These are phyloP conservation scores for Potentilla sterilis DNA, from an alignment of 306 rosid species.

Conservation along the genomic window DNA sequence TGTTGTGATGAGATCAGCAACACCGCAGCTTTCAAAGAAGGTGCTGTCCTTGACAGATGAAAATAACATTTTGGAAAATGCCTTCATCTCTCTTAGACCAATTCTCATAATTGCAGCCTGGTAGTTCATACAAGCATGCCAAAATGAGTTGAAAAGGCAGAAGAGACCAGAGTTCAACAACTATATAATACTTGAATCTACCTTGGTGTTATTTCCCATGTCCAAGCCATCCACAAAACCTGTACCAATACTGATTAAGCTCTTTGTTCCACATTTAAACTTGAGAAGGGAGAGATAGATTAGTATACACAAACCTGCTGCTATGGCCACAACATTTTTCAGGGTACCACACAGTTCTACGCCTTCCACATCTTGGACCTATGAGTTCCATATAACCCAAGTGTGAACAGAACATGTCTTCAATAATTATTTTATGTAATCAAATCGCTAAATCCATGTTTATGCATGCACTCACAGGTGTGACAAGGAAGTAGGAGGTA, in stretches of 20 bases:
- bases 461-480: conserved; percentile 59
- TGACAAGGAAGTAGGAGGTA: conserved; percentile 74
- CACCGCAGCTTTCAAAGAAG: conserved; percentile 92
- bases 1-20: conserved; percentile 93
- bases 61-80: conserved; percentile 71
- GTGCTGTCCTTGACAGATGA: conserved; percentile 84
- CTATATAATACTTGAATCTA: conserved; percentile 28
- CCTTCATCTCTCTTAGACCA: conserved; percentile 83
- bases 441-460: neutral
- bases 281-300: conserved; percentile 11
- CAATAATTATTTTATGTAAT: neutral
- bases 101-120: conserved; percentile 97
- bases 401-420: conserved; percentile 16
- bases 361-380: conserved; percentile 92
- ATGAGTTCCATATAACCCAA: conserved; percentile 23
- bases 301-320: conserved; percentile 60
- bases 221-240: conserved; percentile 97
- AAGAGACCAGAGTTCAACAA: neutral
- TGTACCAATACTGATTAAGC: conserved; percentile 36
- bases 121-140: conserved; percentile 14
- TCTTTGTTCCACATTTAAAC: conserved; percentile 24
- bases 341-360: conserved; percentile 93
- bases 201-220: conserved; percentile 97
- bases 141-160: conserved; percentile 8
- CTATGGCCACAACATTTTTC: conserved; percentile 87